Evolutionary conservation across 345 rosid species (phyloP).

Genomic region (Orychophragmus violaceus): DNA sequence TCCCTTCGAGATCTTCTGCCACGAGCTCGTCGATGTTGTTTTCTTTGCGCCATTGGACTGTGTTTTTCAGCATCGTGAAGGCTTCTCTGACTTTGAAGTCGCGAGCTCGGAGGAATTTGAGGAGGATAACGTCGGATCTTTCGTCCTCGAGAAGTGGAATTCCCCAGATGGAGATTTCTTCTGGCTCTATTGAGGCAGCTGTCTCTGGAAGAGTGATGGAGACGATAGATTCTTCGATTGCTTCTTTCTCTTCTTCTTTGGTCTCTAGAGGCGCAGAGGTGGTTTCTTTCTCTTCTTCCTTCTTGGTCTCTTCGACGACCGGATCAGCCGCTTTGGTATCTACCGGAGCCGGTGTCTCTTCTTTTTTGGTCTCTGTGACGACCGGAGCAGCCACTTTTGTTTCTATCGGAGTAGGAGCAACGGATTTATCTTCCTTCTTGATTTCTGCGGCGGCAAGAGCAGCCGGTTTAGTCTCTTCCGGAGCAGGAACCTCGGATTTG

Average conservation of each 20-base stretch:
- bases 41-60: constrained; percentile 35
- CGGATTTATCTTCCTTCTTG: neutral
- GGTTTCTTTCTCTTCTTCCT: constrained; percentile 20
- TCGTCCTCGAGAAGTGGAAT: constrained; percentile 34
- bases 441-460: neutral
- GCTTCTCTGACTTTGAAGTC: constrained; percentile 38
- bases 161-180: constrained; percentile 34
- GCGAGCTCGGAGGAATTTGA: constrained; percentile 35
- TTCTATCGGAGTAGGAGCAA: constrained; percentile 9
- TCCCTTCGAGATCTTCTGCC: constrained; percentile 51
- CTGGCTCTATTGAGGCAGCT: constrained; percentile 24
- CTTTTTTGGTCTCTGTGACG: constrained; percentile 15
- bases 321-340: constrained; percentile 6
- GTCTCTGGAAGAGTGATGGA: constrained; percentile 30
- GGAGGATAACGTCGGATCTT: constrained; percentile 33
- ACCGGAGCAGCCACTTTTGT: neutral
- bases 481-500: neutral
- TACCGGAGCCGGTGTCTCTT: constrained; percentile 1
- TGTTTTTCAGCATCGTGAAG: constrained; percentile 32
- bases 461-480: constrained; percentile 18
- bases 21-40: constrained; percentile 61
- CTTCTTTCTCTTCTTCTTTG: constrained; percentile 23
- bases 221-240: constrained; percentile 28
- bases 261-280: constrained; percentile 1
- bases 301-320: neutral